A percentile compares a stretch with the other conserved stretches of the same genome.
Evolutionary conservation across 208 protist genomes (phyloP).

Genomic region (Borovskyia barvae): DNA sequence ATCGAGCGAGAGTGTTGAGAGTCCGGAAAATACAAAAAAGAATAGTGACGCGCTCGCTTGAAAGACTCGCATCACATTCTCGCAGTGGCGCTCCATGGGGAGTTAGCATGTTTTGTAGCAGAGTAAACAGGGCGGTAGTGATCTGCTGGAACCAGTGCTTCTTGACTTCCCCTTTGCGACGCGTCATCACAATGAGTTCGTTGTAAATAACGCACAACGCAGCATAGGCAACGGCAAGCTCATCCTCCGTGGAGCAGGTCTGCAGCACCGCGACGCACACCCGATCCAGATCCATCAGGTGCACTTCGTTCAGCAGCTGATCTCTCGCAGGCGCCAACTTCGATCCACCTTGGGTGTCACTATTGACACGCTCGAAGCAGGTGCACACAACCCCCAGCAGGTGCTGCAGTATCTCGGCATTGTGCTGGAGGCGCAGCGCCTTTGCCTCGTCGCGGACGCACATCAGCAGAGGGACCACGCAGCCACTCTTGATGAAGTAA

Average conservation of each 20-base stretch:
- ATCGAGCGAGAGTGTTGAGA: slow-evolving; percentile 77
- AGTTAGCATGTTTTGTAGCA: slow-evolving; percentile 76
- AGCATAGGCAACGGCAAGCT: slow-evolving; percentile 58
- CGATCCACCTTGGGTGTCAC: slow-evolving; percentile 26
- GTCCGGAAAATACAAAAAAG: slow-evolving; percentile 69
- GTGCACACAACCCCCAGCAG: slow-evolving; percentile 44
- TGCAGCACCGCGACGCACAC: slow-evolving; percentile 65
- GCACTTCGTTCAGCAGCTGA: slow-evolving; percentile 63
- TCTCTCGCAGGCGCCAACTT: slow-evolving; percentile 49
- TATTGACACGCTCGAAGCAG: slow-evolving; percentile 55
- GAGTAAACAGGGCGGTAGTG: slow-evolving; percentile 57
- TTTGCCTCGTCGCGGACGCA: slow-evolving; percentile 64
- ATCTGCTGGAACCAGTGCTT: slow-evolving; percentile 48
- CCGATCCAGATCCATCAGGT: slow-evolving; percentile 54
- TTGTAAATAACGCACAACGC: slow-evolving; percentile 57
- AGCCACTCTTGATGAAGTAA: slow-evolving; percentile 66
- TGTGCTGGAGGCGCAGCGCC: slow-evolving; percentile 31
- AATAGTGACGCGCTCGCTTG: slow-evolving; percentile 41
- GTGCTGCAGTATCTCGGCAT: slow-evolving; percentile 35
- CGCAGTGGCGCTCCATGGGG: slow-evolving; percentile 32
- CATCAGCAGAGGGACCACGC: slow-evolving; percentile 37
- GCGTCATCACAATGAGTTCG: slow-evolving; percentile 39
- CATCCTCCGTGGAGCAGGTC: slow-evolving; percentile 38
- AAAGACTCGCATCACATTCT: slow-evolving; percentile 23
- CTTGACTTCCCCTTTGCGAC: slow-evolving; percentile 46